A percentile compares a stretch with the other conserved stretches of the same genome.
Conservation (phyloP, 179 eudicot genomes). For the Monotropa hypopitys region DNA sequence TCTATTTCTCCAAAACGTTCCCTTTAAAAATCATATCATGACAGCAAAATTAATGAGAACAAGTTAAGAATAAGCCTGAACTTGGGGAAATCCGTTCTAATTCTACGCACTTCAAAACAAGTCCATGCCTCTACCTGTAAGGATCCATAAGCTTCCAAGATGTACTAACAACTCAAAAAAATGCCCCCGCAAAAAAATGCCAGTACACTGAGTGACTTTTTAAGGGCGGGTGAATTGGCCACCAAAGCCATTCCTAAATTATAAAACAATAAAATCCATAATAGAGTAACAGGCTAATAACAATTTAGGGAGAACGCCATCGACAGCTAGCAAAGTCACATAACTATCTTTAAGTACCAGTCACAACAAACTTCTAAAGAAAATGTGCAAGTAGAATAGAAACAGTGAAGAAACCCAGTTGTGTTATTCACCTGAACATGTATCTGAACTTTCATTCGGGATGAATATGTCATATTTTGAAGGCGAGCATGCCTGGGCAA, state of each 20-base stretch:
- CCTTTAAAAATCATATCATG: too few relatives aligned
- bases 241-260: background rate
- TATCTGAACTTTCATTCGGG: conserved; percentile 57
- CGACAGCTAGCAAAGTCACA: background rate
- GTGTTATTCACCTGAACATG: conserved; percentile 36
- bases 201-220: background rate
- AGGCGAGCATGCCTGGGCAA: conserved; percentile 88
- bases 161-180: background rate
- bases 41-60: too few relatives aligned
- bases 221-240: background rate
- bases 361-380: background rate
- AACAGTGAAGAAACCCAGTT: background rate
- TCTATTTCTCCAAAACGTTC: too few relatives aligned
- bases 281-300: background rate
- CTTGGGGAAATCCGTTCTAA: background rate
- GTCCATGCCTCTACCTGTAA: too few relatives aligned
- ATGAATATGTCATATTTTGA: conserved; percentile 87
- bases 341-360: background rate
- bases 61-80: background rate
- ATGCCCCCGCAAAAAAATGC: background rate
- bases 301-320: background rate
- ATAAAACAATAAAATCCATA: background rate
- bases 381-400: background rate
- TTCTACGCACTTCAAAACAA: background rate
- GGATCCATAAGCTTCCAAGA: background rate